Base-by-base conservation (phyloP, 306 rosid genomes). In the Urtica urens region DNA sequence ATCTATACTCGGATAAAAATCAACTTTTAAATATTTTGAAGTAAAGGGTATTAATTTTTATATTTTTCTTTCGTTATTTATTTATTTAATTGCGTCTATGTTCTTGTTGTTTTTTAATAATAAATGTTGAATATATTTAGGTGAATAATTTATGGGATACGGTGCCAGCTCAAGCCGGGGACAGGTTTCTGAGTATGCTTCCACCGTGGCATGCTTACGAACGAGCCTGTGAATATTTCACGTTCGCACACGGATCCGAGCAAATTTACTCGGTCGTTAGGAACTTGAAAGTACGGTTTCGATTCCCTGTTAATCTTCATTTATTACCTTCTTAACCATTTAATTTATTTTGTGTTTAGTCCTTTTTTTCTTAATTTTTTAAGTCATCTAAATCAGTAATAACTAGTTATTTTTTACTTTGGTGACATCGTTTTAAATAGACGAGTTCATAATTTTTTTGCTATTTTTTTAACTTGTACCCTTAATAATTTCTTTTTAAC, bases 121-220 rank as follows among this genome's bases (percentile, higher is more conserved):
- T 44, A n/a, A n/a, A n/a, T n/a, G n/a, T n/a, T n/a, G n/a, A n/a
- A n/a, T n/a, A n/a, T 14, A 3, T 39, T 27, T 56, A 84, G 97
- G 67, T 90, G 46, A 77, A 71, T 33, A 86, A 71, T 68, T 62
- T 90, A 35, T 63, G 82, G 70, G 87, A 81, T 47, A 4, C 75
- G 61, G 93, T 84, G 33, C 95, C 95, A 53, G 78, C 84, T 62
- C 64, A 67, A 72, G 56, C 38, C 48, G 95, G 95, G 57, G 94
- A 90, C 76, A 81, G 79, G 75, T 77, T 84, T 72, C 68, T 90
- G 71, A 84, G 85, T 66, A 81, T 90, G 85, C 74, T 90, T 68
- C 95, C 97, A 53, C 73, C 97, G 35, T 90, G 97, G 97, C 97
- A 90, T 62, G 95, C 95, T 8, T 90, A 90, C 44, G 97, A 90